Evolutionary conservation across 805 yeast species (phyloP).

Genomic region (Saccharomycopsis sp.): DNA sequence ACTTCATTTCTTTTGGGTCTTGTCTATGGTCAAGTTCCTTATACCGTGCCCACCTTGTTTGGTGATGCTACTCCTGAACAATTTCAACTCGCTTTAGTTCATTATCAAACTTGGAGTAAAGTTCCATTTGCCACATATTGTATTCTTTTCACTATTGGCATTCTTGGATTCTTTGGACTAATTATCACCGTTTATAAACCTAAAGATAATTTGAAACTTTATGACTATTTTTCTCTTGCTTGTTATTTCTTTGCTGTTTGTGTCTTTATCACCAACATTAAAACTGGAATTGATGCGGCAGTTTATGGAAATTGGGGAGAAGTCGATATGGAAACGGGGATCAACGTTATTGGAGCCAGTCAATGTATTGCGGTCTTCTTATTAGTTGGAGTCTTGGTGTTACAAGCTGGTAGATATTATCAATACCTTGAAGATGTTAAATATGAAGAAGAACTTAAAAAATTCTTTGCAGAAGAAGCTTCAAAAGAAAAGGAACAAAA

Average conservation of each 20-base stretch:
- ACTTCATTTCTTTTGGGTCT: conserved; percentile 76
- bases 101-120: conserved; percentile 65
- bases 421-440: conserved; percentile 13
- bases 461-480: conserved; percentile 7
- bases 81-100: conserved; percentile 52
- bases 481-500: conserved; percentile 10
- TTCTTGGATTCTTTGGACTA: conserved; percentile 61
- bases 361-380: conserved; percentile 64
- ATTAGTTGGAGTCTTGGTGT: conserved; percentile 65
- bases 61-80: conserved; percentile 38
- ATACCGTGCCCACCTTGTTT: conserved; percentile 73
- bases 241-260: conserved; percentile 62
- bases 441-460: conserved; percentile 3
- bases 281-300: conserved; percentile 67
- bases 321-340: conserved; percentile 73
- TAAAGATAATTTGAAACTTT: conserved; percentile 69
- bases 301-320: conserved; percentile 85
- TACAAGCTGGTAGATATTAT: conserved; percentile 85
- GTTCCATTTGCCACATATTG: conserved; percentile 34
- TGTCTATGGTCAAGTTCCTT: conserved; percentile 68
- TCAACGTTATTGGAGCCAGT: conserved; percentile 87
- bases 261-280: conserved; percentile 76
- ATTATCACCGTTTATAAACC: conserved; percentile 79
- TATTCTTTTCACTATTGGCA: conserved; percentile 30
- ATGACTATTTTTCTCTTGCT: conserved; percentile 83